These are phyloP conservation scores for Paramecium bursaria DNA, from an alignment of 73 alveolate genomes.

Conservation along the genomic window DNA sequence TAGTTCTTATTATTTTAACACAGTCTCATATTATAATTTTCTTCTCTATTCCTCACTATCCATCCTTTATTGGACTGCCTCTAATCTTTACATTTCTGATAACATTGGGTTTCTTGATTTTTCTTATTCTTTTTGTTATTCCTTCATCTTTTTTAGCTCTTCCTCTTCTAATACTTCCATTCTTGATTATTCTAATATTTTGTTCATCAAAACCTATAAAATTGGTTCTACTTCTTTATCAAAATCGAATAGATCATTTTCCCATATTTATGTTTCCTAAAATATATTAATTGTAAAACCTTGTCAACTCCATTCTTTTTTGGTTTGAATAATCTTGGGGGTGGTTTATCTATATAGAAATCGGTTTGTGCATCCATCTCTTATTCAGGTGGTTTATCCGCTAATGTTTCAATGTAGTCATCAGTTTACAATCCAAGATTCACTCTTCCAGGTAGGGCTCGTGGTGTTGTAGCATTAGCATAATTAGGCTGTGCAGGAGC, in stretches of 20 bases:
- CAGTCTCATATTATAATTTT: constrained; percentile 58
- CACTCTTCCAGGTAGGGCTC: constrained; percentile 77
- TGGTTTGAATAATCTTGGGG: constrained; percentile 86
- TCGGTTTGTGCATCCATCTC: constrained; percentile 92
- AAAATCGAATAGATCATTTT: constrained; percentile 94
- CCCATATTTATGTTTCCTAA: constrained; percentile 87
- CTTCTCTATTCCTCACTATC: constrained; percentile 83
- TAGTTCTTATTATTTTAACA: constrained; percentile 9
- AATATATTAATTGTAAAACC: background rate
- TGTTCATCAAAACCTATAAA: constrained; percentile 88
- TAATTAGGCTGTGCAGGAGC: constrained; percentile 47
- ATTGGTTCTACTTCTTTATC: constrained; percentile 96
- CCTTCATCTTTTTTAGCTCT: constrained; percentile 91
- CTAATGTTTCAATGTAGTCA: constrained; percentile 74
- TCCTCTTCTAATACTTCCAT: constrained; percentile 97
- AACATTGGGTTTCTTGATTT: constrained; percentile 89
- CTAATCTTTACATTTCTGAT: constrained; percentile 88
- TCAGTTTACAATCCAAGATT: constrained; percentile 77
- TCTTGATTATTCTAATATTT: constrained; percentile 92
- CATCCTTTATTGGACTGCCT: constrained; percentile 85
- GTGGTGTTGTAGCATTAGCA: constrained; percentile 73
- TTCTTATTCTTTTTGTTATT: constrained; percentile 88
- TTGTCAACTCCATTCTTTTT: constrained; percentile 84
- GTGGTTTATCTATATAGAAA: constrained; percentile 87
- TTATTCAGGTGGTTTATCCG: constrained; percentile 79